Base-by-base conservation (phyloP, 768 basidiomycete species). In the Leucosporidium creatinivorum region DNA sequence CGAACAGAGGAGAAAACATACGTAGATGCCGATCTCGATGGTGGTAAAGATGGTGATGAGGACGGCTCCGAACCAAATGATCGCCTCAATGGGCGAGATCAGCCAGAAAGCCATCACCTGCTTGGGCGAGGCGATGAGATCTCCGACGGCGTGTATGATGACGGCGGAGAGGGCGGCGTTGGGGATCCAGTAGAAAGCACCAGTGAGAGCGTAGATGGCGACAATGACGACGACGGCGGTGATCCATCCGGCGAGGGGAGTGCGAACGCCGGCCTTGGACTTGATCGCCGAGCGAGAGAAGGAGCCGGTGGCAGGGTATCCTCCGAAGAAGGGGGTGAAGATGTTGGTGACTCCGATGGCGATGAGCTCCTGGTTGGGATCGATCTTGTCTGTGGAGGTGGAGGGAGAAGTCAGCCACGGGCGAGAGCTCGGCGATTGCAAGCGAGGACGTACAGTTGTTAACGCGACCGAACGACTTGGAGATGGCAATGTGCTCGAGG, bases 231-330 rank as follows among this genome's bases (percentile, higher is more conserved):
- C 86, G 48, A 94, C 77, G 31, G 90, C 88, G 26, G 91, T 88
- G 72, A 89, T 76, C 66, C 93, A 82, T 65, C 96, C 96, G 17
- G 89, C 92, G 15, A 87, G 82, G 12, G 96, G 96, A 3, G 96
- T 98, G 61, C 94, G 85, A n/a, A 98, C 94, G 58, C 96, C 96
- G 0, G 91, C 93, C 80, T 94, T 97, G 36, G 89, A 86, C 79
- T 96, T 93, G 76, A 99, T 81, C 3, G 96, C 96, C 4, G 93
- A 89, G n/a, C 96, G 89, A 49, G 93, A 96, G 84, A 99, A 99
- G 1, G 93, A 97, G 2, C 96, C 96, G 18, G 96, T 99, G 0
- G 94, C 91, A 13, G 96, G 93, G 78, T 96, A 98, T 0, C 93
- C 94, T 61, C 79, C 84, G 78, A 99, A 97, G 73, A 89, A 81